Evolutionary conservation across 164 flowering plant genomes (phyloP), one percentile per base, ranked within the genome.

Genomic region (Vitis amurensis): DNA sequence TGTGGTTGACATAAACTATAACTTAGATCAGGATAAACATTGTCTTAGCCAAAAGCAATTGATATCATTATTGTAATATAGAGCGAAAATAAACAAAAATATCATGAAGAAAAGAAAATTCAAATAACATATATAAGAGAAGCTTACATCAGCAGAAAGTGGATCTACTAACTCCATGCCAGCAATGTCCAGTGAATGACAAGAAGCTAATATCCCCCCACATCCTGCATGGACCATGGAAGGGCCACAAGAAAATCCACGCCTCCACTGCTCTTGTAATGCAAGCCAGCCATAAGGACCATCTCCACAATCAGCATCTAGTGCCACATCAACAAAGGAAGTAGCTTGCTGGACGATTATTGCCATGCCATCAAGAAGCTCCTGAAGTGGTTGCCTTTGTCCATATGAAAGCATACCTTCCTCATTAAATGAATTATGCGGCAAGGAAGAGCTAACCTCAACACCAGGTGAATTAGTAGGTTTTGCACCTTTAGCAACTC

Each of bases 261-360:
- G 98, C 73, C 95, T 86, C 84, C 81, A 76, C 70, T 93, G 98
- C 75, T 96, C 99, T 79, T 93, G 90, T 66, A 90, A 73, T 57
- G 98, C 99, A 79, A 96, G 97, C 97, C 94, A 96, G 70, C 95
- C 91, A 81, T 82, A 91, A 53, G 92, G 89, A 48, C 99, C 97
- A 79, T 93, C 97, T 58, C 89, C 87, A 74, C 77, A 84, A 64
- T 91, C 96, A 49, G 87, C 82, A 85, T 96, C 99, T 69, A 96
- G 75, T 15, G 97, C 83, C 61, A 90, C 82, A 84, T 96, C 98
- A 75, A 96, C 98, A 77, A 88, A 88, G 53, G 99, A 89, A 61
- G 97, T 84, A 76, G 97, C 94, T 77, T 96, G 99, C 71, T 96
- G 99, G 58, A 96, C 97, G 68, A 96, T 88, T 13, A 96, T 85